Percentiles rank a stretch among this genome's conserved stretches.
Evolutionary conservation across 805 yeast species (phyloP).

Genomic region (Saccharomyces eubayanus): DNA sequence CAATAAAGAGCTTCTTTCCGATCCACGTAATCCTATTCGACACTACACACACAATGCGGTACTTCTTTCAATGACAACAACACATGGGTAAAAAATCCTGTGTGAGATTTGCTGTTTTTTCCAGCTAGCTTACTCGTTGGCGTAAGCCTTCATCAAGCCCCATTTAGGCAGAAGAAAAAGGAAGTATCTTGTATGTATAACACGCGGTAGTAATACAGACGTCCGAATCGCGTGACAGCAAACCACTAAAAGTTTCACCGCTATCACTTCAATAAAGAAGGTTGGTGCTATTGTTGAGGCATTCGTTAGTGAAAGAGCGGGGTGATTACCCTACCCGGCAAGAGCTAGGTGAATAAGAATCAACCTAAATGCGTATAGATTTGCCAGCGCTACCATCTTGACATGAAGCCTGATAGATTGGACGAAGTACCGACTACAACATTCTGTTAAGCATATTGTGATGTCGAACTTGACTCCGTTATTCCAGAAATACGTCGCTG

Average conservation of each 20-base stretch:
- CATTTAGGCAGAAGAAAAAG: not conserved
- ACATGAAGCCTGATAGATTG: not conserved
- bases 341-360: not conserved
- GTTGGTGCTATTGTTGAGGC: not conserved
- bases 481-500: conserved; percentile 22
- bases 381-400: not conserved
- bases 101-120: not conserved
- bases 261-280: not conserved
- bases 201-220: not conserved
- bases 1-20: not conserved
- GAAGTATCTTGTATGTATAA: not conserved
- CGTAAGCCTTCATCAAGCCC: not conserved
- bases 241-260: not conserved
- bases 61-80: not conserved
- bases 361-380: not conserved
- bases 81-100: not conserved
- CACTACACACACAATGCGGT: not conserved
- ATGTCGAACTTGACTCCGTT: conserved; percentile 27
- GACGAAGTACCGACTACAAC: not conserved
- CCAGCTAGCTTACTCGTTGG: not conserved
- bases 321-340: not conserved
- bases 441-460: no score
- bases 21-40: not conserved
- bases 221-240: not conserved
- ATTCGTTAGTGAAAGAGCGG: no score